Evolutionary conservation across 202 grass and related monocot species (phyloP), one percentile per base, ranked within the genome.

Genomic region (Zoysia matrella): DNA sequence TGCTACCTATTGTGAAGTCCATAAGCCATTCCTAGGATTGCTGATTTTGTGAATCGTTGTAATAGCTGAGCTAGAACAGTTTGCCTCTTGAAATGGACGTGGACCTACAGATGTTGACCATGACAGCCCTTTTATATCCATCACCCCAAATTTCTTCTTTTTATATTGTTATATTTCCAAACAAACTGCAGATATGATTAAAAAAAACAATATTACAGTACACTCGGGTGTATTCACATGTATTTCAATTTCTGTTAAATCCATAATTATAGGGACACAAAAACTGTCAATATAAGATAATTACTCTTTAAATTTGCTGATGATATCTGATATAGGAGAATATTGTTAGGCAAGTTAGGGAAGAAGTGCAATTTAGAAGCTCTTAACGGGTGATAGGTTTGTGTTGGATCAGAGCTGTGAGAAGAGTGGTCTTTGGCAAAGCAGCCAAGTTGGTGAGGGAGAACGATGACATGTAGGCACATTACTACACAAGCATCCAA

Each of bases 341-440:
- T n/a, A n/a, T n/a, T n/a, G n/a, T 82, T 93, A 87, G 73, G 55
- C 87, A 90, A 88, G 87, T 93, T 85, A 65, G 77, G 67, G 51
- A 65, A 58, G 77, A 85, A 91, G 85, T 83, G 74, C 72, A 69
- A 74, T 41, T 56, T 14, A 64, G 71, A 80, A 87, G 78, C 78
- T 49, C 2, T n/a, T n/a, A 83, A 39, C 11, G 18, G 13, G 71
- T 46, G 80, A 90, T 75, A 87, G 84, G 80, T 90, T 83, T 87
- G 84, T 83, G 88, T 90, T 90, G 44, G 88, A 87, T 87, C 76
- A 69, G 88, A 66, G 58, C 70, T 84, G 75, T 75, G 89, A 88
- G 77, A 82, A 72, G 55, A 67, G 78, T n/a, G n/a, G 85, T 91
- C 82, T 85, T 82, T 72, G 74, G 77, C 69, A 65, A 85, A 88